Conservation (phyloP, 2,329 filamentous ascomycete genomes). For the Raffaelea deltoideospora region DNA sequence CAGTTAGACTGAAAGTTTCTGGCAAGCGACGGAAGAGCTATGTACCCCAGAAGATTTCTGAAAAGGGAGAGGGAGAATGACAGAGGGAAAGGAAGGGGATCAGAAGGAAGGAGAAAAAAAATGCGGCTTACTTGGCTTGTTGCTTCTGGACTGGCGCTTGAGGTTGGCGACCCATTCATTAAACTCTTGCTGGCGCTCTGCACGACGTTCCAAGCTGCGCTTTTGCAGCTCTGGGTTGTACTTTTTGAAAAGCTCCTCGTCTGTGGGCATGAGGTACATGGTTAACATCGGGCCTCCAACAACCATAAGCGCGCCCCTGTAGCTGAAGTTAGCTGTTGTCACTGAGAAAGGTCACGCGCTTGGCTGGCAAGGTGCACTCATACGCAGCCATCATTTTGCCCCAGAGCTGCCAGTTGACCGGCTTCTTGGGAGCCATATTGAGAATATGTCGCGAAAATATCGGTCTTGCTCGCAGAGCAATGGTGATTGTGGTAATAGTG, state of each 20-base stretch:
- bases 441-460: too few species aligned
- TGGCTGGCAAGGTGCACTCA: constrained; percentile 18
- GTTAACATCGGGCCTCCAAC: constrained; percentile 79
- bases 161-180: constrained; percentile 72
- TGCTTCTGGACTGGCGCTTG: constrained; percentile 79
- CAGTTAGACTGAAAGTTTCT: background rate
- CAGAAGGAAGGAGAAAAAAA: background rate
- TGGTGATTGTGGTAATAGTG: too few species aligned
- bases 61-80: background rate
- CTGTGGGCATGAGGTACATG: constrained; percentile 64
- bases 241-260: constrained; percentile 80
- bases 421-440: constrained; percentile 18
- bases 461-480: too few species aligned
- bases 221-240: constrained; percentile 95
- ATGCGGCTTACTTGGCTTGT: constrained; percentile 63
- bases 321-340: constrained; percentile 6
- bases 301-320: constrained; percentile 54
- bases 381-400: constrained; percentile 60
- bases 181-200: constrained; percentile 69
- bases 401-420: constrained; percentile 40
- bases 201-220: constrained; percentile 64
- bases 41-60: too few species aligned
- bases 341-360: too few species aligned
- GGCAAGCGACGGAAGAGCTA: background rate
- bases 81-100: background rate